phyloP scores from a whole-genome alignment of 2,329 filamentous ascomycete genomes.

The Pseudopyrenochaeta lycopersici region DNA sequence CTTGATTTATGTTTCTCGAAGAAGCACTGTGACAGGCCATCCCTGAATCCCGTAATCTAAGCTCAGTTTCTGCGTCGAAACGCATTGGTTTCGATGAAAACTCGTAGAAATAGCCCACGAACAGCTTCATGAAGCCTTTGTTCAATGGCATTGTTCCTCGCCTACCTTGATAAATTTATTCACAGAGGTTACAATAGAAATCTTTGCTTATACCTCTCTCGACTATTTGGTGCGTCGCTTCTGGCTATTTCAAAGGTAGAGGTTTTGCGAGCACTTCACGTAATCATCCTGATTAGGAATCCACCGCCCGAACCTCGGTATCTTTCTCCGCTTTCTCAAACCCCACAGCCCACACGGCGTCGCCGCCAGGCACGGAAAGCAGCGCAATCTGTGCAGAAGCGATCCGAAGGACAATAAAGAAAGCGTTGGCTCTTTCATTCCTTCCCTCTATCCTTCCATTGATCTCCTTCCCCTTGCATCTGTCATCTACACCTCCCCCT shows the following conservation, averaged over 20 bases:
- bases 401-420: constrained; percentile 3
- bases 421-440: background rate
- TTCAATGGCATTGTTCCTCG: no score
- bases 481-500: background rate
- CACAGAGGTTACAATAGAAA: no score
- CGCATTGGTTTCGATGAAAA: no score
- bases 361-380: constrained; percentile 12
- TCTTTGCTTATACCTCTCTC: no score
- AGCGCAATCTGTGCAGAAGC: constrained; percentile 24
- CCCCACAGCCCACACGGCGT: constrained; percentile 18
- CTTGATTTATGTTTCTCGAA: no score
- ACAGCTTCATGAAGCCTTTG: no score
- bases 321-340: constrained; percentile 30
- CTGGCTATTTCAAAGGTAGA: background rate
- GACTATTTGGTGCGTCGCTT: no score
- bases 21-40: no score
- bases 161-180: no score
- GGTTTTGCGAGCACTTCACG: background rate
- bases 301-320: constrained; percentile 25
- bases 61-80: no score
- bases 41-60: no score
- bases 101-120: no score
- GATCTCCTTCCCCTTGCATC: background rate
- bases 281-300: constrained; percentile 18
- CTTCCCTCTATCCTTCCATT: background rate